Evolutionary conservation across 2,329 filamentous ascomycete species (phyloP), one percentile per base, ranked within the genome.

Genomic region (Aureobasidium sp.): DNA sequence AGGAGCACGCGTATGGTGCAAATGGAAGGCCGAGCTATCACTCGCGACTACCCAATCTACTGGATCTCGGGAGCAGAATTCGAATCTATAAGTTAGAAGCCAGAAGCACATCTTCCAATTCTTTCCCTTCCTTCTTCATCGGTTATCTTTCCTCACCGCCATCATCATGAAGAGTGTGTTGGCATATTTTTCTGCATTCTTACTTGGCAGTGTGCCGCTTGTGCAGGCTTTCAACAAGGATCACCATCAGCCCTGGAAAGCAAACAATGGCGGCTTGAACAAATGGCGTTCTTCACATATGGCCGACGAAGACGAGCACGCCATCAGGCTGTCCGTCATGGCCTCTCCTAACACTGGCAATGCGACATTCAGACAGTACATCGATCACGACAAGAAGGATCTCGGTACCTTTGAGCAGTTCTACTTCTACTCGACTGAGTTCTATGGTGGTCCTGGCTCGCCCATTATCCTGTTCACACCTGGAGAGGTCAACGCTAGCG

Each of bases 361-460:
- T 58, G 62, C 68, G 29, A 74, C 70, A 6, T 84, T 84, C 62
- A 68, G 79, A 63, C 83, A 85, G 69, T 73, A 81, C 58, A 79
- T 85, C 51, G 82, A 86, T 66, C 84, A 86, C 69, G 70, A 75
- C 4, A 73, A 84, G 64, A 81, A 81, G 1, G 71, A 71, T n/a
- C 70, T 81, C 13, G 81, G 81, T 11, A 83, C 78, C 0, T 84
- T 84, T 65, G 71, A 74, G 29, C 80, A 83, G 69, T 74, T 77
- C 43, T 84, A 77, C 67, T 82, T 76, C 73, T 84, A 75, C 67
- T 79, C 77, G 65, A 72, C 74, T 0, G 74, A 78, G 38, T 78
- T 70, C 64, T 84, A 79, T 79, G 72, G 72, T 13, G 82, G 81
- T 0, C 78, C 79, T 47, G 79, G 81, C 1, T 81, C 79, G 21